Evolutionary conservation across 192 early-diverging fungal species (phyloP), one percentile per base, ranked within the genome.

Genomic region (Allomyces arbusculus): DNA sequence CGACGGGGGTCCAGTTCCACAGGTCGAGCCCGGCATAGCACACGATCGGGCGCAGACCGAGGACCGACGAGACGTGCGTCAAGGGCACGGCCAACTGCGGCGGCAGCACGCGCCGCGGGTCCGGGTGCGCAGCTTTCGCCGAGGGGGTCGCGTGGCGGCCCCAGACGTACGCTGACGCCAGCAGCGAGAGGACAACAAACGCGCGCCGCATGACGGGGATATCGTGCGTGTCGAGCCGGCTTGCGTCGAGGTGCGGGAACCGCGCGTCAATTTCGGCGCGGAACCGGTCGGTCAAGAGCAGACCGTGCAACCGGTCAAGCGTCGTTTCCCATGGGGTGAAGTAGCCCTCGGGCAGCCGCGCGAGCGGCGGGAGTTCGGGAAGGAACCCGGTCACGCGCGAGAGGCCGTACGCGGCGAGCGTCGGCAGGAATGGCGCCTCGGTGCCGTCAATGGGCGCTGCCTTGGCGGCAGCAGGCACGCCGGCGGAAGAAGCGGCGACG

Each of bases 1-100:
- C 90, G n/a, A 97, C 72, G n/a, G 89, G 72, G 64, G 81, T 77
- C 77, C 86, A 97, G 79, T 97, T 97, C 88, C 89, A 97, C 69
- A 91, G 76, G 33, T 86, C 89, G 16, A 91, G 87, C 9, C 84
- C 82, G 0, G 92, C 88, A 67, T 92, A 93, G 70, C 88, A 89
- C 28, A 90, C 75, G 4, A 97, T 86, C 5, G 92, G 94, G 58
- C 87, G 85, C n/a, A 92, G 73, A 61, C 87, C 87, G 58, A 97
- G 82, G 43, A 82, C 69, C 22, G 84, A 76, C 16, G 91, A 81
- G 16, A 85, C 73, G 1, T 77, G 74, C 43, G 88, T 79, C 91
- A 90, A 95, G 16, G 94, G 94, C 44, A 89, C 77, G 3, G 94
- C 86, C 43, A 97, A 75, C 23, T 77, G 75, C 16, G 80, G 77